Evolutionary conservation across 164 flowering plant species (phyloP), one percentile per base, ranked within the genome.

Genomic region (Platanus orientalis): DNA sequence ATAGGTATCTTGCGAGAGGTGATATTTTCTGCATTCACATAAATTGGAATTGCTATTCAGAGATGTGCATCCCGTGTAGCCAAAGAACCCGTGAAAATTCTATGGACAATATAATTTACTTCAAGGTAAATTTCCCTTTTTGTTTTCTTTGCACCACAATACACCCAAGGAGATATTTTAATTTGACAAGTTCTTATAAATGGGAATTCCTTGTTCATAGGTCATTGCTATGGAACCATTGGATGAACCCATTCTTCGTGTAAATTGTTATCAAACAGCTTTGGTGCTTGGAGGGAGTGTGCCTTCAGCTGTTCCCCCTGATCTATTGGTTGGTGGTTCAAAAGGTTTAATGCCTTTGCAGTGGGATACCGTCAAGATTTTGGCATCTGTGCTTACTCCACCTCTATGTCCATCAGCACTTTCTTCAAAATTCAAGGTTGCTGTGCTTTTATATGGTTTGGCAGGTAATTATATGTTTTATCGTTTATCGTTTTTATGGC

Each of bases 281-380:
- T 88, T 90, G 55, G 92, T 90, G 54, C 97, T 88, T 73, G 96
- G 89, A 54, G 96, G 96, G 30, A 87, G 79, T 77, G 82, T 76
- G 68, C 73, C 90, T 60, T 85, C 94, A 71, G 70, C 89, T 57
- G 53, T 93, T 57, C 98, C 92, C 27, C 94, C 98, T 0, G 80
- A 79, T 67, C 60, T 73, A 34, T 67, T 93, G 61, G 51, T 83
- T 53, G 69, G 74, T 58, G 69, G 64, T 51, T 61, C 74, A 25
- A 71, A 71, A 59, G 77, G 55, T 26, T 60, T 63, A 59, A 57
- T 52, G 24, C 96, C 92, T 57, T 60, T 84, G 68, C 98, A 93
- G 19, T 69, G 65, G 51, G 82, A 87, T 36, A 77, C 78, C 1
- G 86, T 93, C 56, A 81, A 79, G 73, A 57, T 24, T 50, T 69